Evolutionary conservation across 352 stramenopile species (phyloP).

Genomic region (Phytopythium helicoides): DNA sequence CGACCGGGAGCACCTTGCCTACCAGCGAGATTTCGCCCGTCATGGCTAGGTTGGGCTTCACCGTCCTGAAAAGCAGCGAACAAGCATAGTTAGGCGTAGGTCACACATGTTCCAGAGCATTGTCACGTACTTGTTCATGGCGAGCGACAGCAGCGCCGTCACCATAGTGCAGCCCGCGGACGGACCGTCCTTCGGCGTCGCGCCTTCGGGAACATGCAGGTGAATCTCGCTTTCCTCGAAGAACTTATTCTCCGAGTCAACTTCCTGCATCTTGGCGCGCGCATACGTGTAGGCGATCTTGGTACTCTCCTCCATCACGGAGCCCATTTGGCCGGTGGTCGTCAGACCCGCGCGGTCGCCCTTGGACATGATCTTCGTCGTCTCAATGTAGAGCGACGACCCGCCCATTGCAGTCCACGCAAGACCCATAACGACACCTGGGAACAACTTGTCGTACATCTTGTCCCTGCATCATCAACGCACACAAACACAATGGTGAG

Average conservation of each 20-base stretch:
- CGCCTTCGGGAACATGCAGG: constrained; percentile 98
- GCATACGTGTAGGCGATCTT: constrained; percentile 97
- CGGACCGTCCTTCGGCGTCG: constrained; percentile 98
- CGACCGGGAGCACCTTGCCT: constrained; percentile 98
- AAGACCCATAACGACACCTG: constrained; percentile 98
- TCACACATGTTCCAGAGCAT: background rate
- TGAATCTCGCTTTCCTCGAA: constrained; percentile 97
- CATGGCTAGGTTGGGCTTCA: constrained; percentile 97
- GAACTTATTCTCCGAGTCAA: constrained; percentile 86
- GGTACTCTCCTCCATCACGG: constrained; percentile 98
- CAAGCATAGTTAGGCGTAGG: background rate
- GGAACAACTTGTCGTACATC: constrained; percentile 94
- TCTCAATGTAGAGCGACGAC: constrained; percentile 99
- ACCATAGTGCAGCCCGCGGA: constrained; percentile 98
- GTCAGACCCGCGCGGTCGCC: constrained; percentile 58
- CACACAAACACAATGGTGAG: constrained; percentile 6
- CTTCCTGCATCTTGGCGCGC: constrained; percentile 67
- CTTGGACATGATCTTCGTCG: constrained; percentile 71
- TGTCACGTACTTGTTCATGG: constrained; percentile 86
- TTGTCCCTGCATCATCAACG: constrained; percentile 74
- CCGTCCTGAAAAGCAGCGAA: constrained; percentile 47
- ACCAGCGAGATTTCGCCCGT: constrained; percentile 96
- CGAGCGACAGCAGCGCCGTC: constrained; percentile 95
- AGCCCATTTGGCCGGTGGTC: constrained; percentile 95
- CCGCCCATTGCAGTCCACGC: constrained; percentile 99